phyloP scores from a whole-genome alignment of 192 early-diverging fungal species.

The Linderina pennispora region DNA sequence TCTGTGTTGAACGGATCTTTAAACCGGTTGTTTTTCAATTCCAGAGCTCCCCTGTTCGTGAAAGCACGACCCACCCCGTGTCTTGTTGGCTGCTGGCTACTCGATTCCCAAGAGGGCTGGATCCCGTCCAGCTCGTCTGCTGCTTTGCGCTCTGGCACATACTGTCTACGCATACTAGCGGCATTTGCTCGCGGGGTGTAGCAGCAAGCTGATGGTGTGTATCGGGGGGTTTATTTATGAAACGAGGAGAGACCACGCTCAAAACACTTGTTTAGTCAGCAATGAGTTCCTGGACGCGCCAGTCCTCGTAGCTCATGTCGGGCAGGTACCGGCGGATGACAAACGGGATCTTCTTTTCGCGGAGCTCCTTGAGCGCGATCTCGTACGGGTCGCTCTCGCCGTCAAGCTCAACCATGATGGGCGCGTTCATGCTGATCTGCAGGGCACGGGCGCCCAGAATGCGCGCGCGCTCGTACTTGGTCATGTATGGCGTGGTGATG shows the following conservation, averaged over 20 bases:
- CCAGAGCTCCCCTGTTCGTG: too few relatives aligned
- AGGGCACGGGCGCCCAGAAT: constrained; percentile 88
- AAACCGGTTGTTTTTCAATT: neutral
- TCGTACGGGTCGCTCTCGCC: constrained; percentile 90
- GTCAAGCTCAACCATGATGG: constrained; percentile 89
- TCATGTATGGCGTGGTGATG: constrained; percentile 97
- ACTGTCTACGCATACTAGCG: too few relatives aligned
- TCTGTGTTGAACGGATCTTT: constrained; percentile 9
- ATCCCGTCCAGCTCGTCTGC: too few relatives aligned
- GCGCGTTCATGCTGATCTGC: constrained; percentile 99
- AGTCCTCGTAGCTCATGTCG: constrained; percentile 92
- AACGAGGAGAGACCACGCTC: too few relatives aligned
- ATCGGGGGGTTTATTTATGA: too few relatives aligned
- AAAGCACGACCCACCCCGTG: too few relatives aligned
- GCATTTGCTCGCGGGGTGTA: too few relatives aligned
- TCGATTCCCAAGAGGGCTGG: neutral
- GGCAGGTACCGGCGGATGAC: constrained; percentile 90
- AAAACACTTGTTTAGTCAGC: constrained; percentile 51
- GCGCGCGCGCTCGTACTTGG: constrained; percentile 93
- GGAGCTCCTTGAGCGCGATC: constrained; percentile 93
- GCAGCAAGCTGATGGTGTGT: too few relatives aligned
- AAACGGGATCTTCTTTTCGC: constrained; percentile 88
- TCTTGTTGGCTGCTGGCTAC: neutral
- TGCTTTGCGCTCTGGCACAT: too few relatives aligned
- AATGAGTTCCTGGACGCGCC: constrained; percentile 87